phyloP scores from a whole-genome alignment of 352 stramenopile genomes.

The Peronosclerospora sorghi region DNA sequence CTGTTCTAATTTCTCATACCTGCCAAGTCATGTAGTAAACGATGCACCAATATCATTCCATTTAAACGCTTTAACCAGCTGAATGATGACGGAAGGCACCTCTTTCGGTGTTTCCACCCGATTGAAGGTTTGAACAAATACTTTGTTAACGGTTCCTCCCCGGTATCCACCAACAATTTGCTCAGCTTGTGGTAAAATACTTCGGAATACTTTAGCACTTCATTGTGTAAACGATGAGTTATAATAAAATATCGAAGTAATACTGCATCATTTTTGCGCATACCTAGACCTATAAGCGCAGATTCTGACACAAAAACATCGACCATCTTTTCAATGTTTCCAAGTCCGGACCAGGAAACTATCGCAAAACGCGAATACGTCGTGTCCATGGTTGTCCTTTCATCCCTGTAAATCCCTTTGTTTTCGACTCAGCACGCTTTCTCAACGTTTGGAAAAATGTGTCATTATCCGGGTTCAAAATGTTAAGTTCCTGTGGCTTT shows the following conservation, averaged over 20 bases:
- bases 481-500: conserved; percentile 3
- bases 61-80: not conserved
- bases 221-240: too few species aligned
- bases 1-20: too few species aligned
- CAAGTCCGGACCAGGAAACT: conserved; percentile 4
- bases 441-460: conserved; percentile 6
- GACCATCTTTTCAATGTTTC: not conserved
- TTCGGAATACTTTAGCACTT: conserved; percentile 1
- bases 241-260: too few species aligned
- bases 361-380: conserved; percentile 12
- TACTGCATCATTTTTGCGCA: too few species aligned
- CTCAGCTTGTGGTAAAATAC: not conserved
- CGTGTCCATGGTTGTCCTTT: conserved; percentile 4
- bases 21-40: not conserved
- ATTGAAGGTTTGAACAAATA: conserved; percentile 7
- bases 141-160: conserved; percentile 2
- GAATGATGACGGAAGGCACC: not conserved
- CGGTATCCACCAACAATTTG: conserved; percentile 5
- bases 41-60: conserved; percentile 2
- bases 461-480: conserved; percentile 14
- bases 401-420: conserved; percentile 2
- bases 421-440: too few species aligned
- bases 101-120: not conserved
- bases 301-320: not conserved
- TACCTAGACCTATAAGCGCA: not conserved